Conservation (phyloP, 1,284 basidiomycete genomes). For the Vanrija humicola region DNA sequence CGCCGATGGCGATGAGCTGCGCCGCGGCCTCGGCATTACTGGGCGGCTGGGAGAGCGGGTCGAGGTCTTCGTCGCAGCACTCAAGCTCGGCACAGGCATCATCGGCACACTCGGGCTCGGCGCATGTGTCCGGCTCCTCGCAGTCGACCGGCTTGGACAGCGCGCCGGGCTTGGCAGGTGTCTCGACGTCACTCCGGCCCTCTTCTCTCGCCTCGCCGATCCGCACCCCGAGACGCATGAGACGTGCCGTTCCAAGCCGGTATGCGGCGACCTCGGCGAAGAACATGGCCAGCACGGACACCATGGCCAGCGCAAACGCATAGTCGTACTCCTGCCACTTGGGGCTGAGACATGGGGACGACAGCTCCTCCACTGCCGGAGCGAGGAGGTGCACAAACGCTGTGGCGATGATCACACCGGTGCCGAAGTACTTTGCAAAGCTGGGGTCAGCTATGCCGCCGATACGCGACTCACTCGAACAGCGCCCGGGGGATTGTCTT, state of each 20-base stretch:
- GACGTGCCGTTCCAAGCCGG: conserved; percentile 52
- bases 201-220: conserved; percentile 53
- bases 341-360: conserved; percentile 65
- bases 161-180: conserved; percentile 63
- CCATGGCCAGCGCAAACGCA: conserved; percentile 71
- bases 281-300: conserved; percentile 78
- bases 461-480: conserved; percentile 48
- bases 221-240: conserved; percentile 34
- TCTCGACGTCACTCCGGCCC: conserved; percentile 45
- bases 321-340: conserved; percentile 75
- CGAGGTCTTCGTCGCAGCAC: conserved; percentile 5
- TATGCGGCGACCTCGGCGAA: conserved; percentile 79
- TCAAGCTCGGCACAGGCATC: too few relatives aligned
- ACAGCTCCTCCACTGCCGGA: conserved; percentile 68
- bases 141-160: conserved; percentile 53
- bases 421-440: conserved; percentile 93
- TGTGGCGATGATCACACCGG: conserved; percentile 89
- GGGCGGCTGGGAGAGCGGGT: background rate
- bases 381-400: conserved; percentile 81
- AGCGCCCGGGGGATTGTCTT: background rate
- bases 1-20: conserved; percentile 30
- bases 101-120: too few relatives aligned
- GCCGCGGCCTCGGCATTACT: background rate
- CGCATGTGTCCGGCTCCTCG: conserved; percentile 6
- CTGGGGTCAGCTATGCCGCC: conserved; percentile 30